These are phyloP conservation scores for Cordyceps farinosa DNA, from an alignment of 2,329 filamentous ascomycete species.

Conservation along the genomic window DNA sequence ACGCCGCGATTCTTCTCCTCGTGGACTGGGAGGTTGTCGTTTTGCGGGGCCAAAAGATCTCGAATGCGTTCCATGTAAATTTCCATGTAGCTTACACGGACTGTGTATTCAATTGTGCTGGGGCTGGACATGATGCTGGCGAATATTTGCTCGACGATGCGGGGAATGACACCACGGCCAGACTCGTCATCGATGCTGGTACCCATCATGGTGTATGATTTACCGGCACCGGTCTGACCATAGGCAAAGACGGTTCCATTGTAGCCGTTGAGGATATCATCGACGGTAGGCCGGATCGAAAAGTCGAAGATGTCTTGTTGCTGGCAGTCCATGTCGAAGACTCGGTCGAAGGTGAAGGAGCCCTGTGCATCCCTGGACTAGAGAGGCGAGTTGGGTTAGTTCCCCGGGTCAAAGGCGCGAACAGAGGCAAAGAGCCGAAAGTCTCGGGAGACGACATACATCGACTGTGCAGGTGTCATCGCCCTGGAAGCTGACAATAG, in stretches of 20 bases:
- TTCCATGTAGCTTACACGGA: slow-evolving; percentile 98
- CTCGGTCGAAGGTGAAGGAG: slow-evolving; percentile 92
- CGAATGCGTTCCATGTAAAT: slow-evolving; percentile 99
- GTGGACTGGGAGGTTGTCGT: slow-evolving; percentile 96
- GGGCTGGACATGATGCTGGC: slow-evolving; percentile 89
- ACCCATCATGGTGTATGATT: slow-evolving; percentile 89
- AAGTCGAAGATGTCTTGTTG: slow-evolving; percentile 97
- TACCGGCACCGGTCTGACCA: slow-evolving; percentile 95
- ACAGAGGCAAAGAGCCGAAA: slow-evolving; percentile 4
- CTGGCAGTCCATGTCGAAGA: slow-evolving; percentile 89
- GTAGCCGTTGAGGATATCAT: slow-evolving; percentile 98
- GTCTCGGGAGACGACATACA: slow-evolving; percentile 50
- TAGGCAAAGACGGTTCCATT: slow-evolving; percentile 99
- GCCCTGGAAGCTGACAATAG: slow-evolving; percentile 83
- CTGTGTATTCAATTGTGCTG: slow-evolving; percentile 95
- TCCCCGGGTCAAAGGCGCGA: neutral
- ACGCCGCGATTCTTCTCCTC: slow-evolving; percentile 96
- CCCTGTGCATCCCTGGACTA: slow-evolving; percentile 81
- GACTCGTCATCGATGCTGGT: slow-evolving; percentile 85
- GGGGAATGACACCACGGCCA: slow-evolving; percentile 89
- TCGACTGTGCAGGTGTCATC: slow-evolving; percentile 85
- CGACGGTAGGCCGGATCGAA: slow-evolving; percentile 91
- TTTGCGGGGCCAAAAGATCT: slow-evolving; percentile 85
- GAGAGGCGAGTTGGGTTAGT: slow-evolving; percentile 15
- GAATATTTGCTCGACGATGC: slow-evolving; percentile 97